Base-by-base conservation (phyloP, 345 rosid species). In the Toxicodendron radicans region DNA sequence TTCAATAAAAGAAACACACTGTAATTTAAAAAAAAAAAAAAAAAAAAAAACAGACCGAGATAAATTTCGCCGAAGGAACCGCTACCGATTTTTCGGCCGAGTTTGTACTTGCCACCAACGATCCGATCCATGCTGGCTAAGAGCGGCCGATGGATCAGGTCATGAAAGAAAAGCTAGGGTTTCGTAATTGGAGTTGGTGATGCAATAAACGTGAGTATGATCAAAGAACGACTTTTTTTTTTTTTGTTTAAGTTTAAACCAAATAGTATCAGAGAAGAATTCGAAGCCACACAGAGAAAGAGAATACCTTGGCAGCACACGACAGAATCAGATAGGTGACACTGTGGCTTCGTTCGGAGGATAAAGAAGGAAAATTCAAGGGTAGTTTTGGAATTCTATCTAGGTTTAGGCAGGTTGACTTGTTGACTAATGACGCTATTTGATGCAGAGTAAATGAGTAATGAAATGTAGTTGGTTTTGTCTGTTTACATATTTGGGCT, bases 51-150 rank as follows among this genome's bases (percentile, higher is more conserved):
- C 83, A 18, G n/a, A 94, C 98, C 98, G 17, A 91, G 91, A 80
- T 69, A 92, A 67, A 94, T 94, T 85, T 94, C 97, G 46, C 98
- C 99, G 80, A 90, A 94, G 49, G 98, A 94, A 80, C 98, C 98
- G 74, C 97, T 84, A 77, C 98, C 98, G 88, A 94, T 92, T 86
- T 89, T 91, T 27, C 97, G 90, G 54, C 92, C 97, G 72, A 92
- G 93, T 88, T 91, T 92, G 80, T 78, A 91, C 82, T 92, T 92
- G 68, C 92, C 92, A 60, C 98, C 97, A 85, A 92, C 86, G 78
- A 88, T 82, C 51, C 99, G 89, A 75, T 87, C 91, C 94, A 89
- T 89, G 72, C 49, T 32, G 52, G 60, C 65, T 75, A 64, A 52
- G 80, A 21, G 68, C 64, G 78, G 65, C 21, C 71, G 33, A 74